These are phyloP conservation scores for Trichoderma citrinoviride DNA, from an alignment of 2,329 filamentous ascomycete species.

Conservation along the genomic window DNA sequence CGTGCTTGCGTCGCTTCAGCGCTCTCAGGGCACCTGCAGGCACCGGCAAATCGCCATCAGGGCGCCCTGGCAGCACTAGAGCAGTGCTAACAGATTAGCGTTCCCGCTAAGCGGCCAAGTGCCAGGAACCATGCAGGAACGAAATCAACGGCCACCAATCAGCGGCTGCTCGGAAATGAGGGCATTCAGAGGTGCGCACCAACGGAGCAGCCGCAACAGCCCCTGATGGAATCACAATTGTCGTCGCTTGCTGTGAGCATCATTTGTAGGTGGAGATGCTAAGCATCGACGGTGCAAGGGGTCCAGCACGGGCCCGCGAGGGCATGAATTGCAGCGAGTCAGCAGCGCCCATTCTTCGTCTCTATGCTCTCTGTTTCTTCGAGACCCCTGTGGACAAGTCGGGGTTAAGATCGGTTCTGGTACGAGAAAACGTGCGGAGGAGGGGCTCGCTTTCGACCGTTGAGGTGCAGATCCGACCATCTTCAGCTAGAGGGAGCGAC, in stretches of 20 bases:
- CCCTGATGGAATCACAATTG: neutral
- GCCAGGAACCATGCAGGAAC: slow-evolving; percentile 21
- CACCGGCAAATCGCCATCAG: neutral
- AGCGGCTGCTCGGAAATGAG: slow-evolving; percentile 7
- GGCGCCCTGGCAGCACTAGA: neutral
- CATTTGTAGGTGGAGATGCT: neutral
- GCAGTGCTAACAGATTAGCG: neutral
- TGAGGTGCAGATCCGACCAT: slow-evolving; percentile 5
- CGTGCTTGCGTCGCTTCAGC: too few species aligned
- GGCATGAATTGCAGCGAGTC: neutral
- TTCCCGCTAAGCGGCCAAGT: neutral
- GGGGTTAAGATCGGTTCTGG: neutral
- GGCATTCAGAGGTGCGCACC: neutral
- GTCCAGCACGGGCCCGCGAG: neutral
- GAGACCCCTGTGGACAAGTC: neutral
- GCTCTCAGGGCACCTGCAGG: neutral
- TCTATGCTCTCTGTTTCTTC: neutral
- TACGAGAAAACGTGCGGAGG: neutral
- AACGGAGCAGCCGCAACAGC: neutral
- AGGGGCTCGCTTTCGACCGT: slow-evolving; percentile 15
- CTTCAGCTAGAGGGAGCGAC: neutral
- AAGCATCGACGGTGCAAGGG: neutral
- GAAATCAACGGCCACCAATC: slow-evolving; percentile 1
- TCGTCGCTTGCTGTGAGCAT: neutral
- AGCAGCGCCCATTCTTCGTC: neutral